Percentiles rank a stretch among this genome's conserved stretches.
These are phyloP conservation scores for Pseudozyma flocculosa DNA, from an alignment of 1,284 basidiomycete genomes.

Conservation along the genomic window DNA sequence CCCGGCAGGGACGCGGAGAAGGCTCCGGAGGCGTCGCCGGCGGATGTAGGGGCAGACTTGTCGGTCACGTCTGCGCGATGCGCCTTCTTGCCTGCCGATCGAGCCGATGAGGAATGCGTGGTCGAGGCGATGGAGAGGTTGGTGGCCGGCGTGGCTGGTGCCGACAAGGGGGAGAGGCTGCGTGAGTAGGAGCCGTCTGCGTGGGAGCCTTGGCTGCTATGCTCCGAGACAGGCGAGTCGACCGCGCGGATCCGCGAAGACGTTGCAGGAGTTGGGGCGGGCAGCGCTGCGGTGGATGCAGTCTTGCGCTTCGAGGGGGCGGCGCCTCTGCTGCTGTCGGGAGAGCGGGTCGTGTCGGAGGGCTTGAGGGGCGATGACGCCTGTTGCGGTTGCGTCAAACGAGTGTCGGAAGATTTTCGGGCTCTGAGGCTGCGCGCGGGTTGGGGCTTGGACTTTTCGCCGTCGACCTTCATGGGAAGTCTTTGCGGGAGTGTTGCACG, in stretches of 20 bases:
- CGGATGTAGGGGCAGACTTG: neutral
- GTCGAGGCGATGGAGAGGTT: constrained; percentile 5
- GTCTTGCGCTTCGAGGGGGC: no score
- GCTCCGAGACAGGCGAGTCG: neutral
- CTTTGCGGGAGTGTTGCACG: neutral
- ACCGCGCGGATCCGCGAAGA: neutral
- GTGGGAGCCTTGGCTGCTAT: neutral
- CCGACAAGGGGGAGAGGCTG: constrained; percentile 7
- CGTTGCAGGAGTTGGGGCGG: no score
- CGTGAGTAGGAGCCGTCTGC: neutral
- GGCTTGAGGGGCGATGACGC: no score
- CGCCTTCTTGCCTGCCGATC: neutral
- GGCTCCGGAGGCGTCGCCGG: no score
- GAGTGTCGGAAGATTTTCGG: neutral
- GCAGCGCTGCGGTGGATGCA: no score
- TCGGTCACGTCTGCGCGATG: neutral
- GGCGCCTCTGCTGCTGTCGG: neutral
- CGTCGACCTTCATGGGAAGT: constrained; percentile 1
- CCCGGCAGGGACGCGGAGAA: no score
- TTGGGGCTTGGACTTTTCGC: neutral
- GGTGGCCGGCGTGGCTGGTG: constrained; percentile 10
- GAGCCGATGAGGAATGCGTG: constrained; percentile 4
- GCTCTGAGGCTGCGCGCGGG: neutral
- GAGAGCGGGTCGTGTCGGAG: no score
- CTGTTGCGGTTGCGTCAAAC: neutral